Evolutionary conservation across 1,284 basidiomycete genomes (phyloP).

Genomic region (Lignosus rhinocerotis): DNA sequence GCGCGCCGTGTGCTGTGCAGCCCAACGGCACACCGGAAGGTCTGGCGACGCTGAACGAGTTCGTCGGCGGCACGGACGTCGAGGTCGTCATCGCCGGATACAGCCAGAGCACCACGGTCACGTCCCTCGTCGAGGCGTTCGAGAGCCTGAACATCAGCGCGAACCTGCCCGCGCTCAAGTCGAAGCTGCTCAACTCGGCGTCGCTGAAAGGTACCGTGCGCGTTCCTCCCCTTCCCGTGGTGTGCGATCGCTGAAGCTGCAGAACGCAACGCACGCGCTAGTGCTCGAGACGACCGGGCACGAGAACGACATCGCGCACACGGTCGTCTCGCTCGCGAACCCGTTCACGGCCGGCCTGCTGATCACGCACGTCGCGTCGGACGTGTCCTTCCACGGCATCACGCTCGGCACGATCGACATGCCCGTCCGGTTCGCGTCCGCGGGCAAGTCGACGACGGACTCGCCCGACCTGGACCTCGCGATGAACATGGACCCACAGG

Average conservation of each 20-base stretch:
- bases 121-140: conserved; percentile 65
- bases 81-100: conserved; percentile 57
- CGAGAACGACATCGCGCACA: conserved; percentile 65
- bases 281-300: conserved; percentile 70
- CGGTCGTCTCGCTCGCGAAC: conserved; percentile 65
- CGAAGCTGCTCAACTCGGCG: conserved; percentile 58
- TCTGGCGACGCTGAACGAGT: conserved; percentile 66
- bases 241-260: too few species aligned
- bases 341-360: conserved; percentile 66
- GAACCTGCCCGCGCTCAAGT: conserved; percentile 63
- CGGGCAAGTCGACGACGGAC: conserved; percentile 55
- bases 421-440: conserved; percentile 52
- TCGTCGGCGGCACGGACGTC: conserved; percentile 65
- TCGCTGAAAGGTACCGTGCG: conserved; percentile 48
- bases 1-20: background rate
- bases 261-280: too few species aligned
- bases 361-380: conserved; percentile 66
- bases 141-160: conserved; percentile 59
- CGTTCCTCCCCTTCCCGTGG: too few species aligned
- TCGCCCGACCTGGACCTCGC: conserved; percentile 64
- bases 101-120: conserved; percentile 59
- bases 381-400: conserved; percentile 65
- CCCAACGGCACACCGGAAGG: conserved; percentile 65
- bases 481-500: conserved; percentile 74
- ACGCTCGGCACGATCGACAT: conserved; percentile 65